phyloP scores from a whole-genome alignment of 257 asterid species.

The Solanum okadae region DNA sequence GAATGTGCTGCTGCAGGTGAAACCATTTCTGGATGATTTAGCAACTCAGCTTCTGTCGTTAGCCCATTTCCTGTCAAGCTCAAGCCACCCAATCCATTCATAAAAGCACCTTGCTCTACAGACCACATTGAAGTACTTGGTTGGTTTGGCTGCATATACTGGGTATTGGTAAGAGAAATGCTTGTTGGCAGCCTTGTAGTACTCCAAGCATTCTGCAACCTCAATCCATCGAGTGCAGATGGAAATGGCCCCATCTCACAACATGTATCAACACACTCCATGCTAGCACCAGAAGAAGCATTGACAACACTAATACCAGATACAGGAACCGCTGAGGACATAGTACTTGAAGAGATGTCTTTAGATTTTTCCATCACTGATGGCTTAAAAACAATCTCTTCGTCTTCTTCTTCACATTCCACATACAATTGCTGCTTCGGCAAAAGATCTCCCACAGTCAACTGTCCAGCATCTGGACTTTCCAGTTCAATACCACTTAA shows the following conservation, averaged over 20 bases:
- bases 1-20: constrained; percentile 44
- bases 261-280: constrained; percentile 16
- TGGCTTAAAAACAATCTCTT: constrained; percentile 88
- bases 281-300: constrained; percentile 23
- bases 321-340: constrained; percentile 14
- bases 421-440: constrained; percentile 24
- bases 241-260: constrained; percentile 29
- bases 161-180: constrained; percentile 19
- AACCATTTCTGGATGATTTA: constrained; percentile 32
- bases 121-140: constrained; percentile 43
- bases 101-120: constrained; percentile 30
- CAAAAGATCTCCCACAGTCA: constrained; percentile 15
- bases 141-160: constrained; percentile 37
- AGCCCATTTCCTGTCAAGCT: constrained; percentile 50
- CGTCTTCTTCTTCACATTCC: constrained; percentile 48
- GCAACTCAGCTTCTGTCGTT: constrained; percentile 22
- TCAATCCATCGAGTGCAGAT: constrained; percentile 28
- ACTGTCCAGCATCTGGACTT: constrained; percentile 14
- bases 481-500: constrained; percentile 14
- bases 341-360: constrained; percentile 24
- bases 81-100: constrained; percentile 46
- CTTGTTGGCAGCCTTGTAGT: constrained; percentile 21
- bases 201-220: constrained; percentile 26
- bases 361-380: constrained; percentile 45
- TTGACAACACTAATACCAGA: neutral